These are phyloP conservation scores for Beta corolliflora DNA, from an alignment of 179 eudicot species.

Conservation along the genomic window DNA sequence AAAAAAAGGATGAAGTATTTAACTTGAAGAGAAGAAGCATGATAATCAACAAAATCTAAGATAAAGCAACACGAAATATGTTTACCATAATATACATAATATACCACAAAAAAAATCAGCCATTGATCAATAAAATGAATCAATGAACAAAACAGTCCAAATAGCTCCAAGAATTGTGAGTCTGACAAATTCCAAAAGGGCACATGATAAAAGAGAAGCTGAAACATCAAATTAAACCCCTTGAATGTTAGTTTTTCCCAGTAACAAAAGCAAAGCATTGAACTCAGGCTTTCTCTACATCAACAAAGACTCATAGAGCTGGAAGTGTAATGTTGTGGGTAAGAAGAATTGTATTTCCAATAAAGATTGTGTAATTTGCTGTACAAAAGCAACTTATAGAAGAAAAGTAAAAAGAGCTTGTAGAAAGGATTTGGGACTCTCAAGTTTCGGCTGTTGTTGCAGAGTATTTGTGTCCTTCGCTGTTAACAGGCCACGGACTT, in stretches of 20 bases:
- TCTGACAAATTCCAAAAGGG: not conserved
- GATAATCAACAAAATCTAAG: not conserved
- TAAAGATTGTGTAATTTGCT: conserved; percentile 24
- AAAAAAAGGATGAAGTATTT: not conserved
- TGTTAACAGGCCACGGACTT: conserved; percentile 33
- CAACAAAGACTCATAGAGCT: conserved; percentile 1
- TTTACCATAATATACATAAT: not conserved
- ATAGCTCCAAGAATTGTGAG: conserved; percentile 13
- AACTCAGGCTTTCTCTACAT: not conserved
- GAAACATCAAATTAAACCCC: conserved; percentile 2
- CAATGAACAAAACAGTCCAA: conserved; percentile 26
- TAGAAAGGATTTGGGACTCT: conserved; percentile 65
- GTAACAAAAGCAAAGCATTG: not conserved
- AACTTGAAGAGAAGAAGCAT: not conserved
- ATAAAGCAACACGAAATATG: not conserved
- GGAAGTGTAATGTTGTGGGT: not conserved
- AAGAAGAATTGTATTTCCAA: conserved; percentile 13
- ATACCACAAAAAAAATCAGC: conserved; percentile 17
- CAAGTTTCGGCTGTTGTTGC: conserved; percentile 40
- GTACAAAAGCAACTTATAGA: conserved; percentile 47
- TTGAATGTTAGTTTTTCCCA: not conserved
- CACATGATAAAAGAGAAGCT: not conserved
- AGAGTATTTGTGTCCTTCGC: conserved; percentile 33
- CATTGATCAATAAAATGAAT: conserved; percentile 30
- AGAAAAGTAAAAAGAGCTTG: conserved; percentile 77